Base-by-base conservation (phyloP, 805 yeast species). In the Saturnispora gosingensis region DNA sequence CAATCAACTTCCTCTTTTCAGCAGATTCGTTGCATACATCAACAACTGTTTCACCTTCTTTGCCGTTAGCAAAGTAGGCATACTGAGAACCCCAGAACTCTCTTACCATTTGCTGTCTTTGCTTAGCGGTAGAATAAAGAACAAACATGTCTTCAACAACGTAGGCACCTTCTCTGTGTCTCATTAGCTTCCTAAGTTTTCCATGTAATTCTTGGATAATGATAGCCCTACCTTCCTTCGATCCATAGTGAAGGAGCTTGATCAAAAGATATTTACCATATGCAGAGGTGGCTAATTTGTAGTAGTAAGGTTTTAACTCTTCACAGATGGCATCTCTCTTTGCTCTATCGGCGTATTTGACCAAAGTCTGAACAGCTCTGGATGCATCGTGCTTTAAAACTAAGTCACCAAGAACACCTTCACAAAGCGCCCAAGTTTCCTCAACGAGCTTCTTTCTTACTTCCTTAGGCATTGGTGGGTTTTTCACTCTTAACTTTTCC, bases 21-120 rank as follows among this genome's bases (percentile, higher is more conserved):
- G 85, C 77, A 56, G 81, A 76, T 57, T 81, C 88, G 16, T 66
- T 67, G 53, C 84, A 75, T 43, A 86, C 80, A 48, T 88, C 90
- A 53, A 76, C 72, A 49, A 91, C 77, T 13, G 77, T 71, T 62
- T 81, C 75, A 44, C 76, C 77, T 48, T 75, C 79, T 43, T 85
- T 89, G 10, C 82, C 74, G 49, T 88, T 91, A 67, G 79, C 82
- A 73, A 91, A 91, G 11, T 88, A 82, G 20, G 97, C 97, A 66
- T 85, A 91, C 70, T 88, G 95, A 11, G 96, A 79, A 50, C 98
- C 99, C 88, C 95, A 91, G 66, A 91, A 91, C 71, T 91, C 99
- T 69, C 93, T 81, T 58, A 91, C 81, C 85, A 91, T 90, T 69
- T 88, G 96, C 51, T 80, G 79, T 67, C 80, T 86, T 70, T 91